Percentiles rank a stretch among this genome's conserved stretches.
These are phyloP conservation scores for Penicillium expansum DNA, from an alignment of 2,329 filamentous ascomycete species.

Conservation along the genomic window DNA sequence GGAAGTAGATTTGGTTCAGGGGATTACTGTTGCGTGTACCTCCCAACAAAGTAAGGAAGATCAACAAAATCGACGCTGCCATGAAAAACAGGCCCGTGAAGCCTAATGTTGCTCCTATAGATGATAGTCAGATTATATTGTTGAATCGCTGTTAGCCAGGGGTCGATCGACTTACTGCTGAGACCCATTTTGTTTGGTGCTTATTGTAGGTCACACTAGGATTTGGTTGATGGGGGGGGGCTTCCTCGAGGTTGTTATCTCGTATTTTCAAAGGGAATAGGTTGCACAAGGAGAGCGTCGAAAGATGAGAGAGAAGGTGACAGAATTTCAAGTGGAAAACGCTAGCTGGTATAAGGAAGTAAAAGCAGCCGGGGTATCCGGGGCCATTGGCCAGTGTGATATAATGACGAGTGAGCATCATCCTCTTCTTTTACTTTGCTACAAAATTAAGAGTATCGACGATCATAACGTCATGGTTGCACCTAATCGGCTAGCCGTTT, in stretches of 20 bases:
- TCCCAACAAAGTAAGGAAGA: constrained; percentile 65
- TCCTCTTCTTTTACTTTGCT: background rate
- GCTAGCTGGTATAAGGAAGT: constrained; percentile 1
- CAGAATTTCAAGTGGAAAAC: background rate
- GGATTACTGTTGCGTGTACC: constrained; percentile 56
- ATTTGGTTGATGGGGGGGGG: no score
- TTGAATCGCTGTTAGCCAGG: background rate
- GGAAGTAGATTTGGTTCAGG: constrained; percentile 78
- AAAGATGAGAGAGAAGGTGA: background rate
- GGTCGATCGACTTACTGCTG: constrained; percentile 31
- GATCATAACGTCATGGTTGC: constrained; percentile 38
- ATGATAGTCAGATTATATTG: constrained; percentile 8
- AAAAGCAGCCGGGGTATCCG: constrained; percentile 22
- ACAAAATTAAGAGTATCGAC: constrained; percentile 5
- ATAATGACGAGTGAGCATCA: constrained; percentile 23
- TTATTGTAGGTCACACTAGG: background rate
- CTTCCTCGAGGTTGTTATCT: background rate
- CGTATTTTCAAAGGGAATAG: background rate
- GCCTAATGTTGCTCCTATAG: constrained; percentile 54
- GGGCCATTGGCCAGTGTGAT: constrained; percentile 14
- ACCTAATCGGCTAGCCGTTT: constrained; percentile 21
- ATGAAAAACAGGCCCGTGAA: constrained; percentile 60
- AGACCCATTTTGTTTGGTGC: constrained; percentile 23
- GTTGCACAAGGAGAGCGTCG: constrained; percentile 1
- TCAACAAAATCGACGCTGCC: constrained; percentile 60